Conservation (phyloP, 129 eudicot species). For the Chrysanthemum seticuspe region DNA sequence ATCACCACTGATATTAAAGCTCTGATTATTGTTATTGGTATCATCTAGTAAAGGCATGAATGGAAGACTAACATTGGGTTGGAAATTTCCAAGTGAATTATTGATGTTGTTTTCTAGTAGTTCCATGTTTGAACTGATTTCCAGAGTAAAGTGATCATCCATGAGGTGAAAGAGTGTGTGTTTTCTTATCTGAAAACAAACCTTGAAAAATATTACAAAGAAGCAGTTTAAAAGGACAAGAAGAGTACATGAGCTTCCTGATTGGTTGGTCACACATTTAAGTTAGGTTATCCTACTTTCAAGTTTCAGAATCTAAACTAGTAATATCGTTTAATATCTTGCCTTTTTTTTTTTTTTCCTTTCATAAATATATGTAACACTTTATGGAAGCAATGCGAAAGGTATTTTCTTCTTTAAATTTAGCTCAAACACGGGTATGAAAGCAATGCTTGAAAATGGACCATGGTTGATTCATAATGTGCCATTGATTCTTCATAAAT, state of each 20-base stretch:
- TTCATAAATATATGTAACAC: neutral
- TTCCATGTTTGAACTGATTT: slow-evolving; percentile 44
- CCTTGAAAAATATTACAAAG: slow-evolving; percentile 23
- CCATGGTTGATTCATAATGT: too few species aligned
- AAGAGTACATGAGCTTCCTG: slow-evolving; percentile 17
- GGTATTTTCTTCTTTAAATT: too few species aligned
- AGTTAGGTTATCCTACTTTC: slow-evolving; percentile 30
- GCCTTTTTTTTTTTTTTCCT: slow-evolving; percentile 1
- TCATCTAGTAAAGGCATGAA: slow-evolving; percentile 28
- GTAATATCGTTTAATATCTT: slow-evolving; percentile 12
- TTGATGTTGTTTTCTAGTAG: slow-evolving; percentile 37
- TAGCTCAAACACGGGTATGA: too few species aligned
- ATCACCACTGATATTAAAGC: slow-evolving; percentile 22
- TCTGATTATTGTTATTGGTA: slow-evolving; percentile 17
- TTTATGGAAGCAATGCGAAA: neutral
- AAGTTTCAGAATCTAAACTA: neutral
- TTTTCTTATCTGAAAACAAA: slow-evolving; percentile 9
- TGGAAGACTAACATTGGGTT: slow-evolving; percentile 33
- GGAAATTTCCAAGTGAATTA: slow-evolving; percentile 37
- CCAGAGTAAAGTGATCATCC: slow-evolving; percentile 43
- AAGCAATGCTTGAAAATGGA: too few species aligned
- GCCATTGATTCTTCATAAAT: too few species aligned
- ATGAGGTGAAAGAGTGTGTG: slow-evolving; percentile 24
- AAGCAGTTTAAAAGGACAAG: slow-evolving; percentile 22
- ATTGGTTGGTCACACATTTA: slow-evolving; percentile 19